Percentiles rank a stretch among this genome's conserved stretches.
Evolutionary conservation across 2,329 filamentous ascomycete species (phyloP).

Genomic region (Penicillium sp.): DNA sequence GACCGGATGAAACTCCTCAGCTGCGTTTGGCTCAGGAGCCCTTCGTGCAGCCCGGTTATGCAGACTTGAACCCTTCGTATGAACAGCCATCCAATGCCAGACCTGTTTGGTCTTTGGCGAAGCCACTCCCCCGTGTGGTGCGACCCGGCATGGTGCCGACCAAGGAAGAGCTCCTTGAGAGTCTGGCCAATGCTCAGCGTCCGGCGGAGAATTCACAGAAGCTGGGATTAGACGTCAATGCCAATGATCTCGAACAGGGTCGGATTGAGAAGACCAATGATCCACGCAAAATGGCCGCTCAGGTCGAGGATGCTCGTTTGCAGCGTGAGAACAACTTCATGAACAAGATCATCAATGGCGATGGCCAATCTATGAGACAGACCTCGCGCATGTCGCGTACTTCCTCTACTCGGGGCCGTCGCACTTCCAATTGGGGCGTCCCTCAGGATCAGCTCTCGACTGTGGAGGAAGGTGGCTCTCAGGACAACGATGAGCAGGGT

Average conservation of each 20-base stretch:
- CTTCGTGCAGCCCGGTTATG: conserved; percentile 57
- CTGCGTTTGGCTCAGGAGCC: conserved; percentile 41
- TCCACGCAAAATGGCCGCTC: conserved; percentile 45
- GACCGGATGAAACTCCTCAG: conserved; percentile 34
- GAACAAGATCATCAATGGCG: conserved; percentile 36
- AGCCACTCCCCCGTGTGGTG: conserved; percentile 56
- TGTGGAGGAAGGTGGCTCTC: conserved; percentile 26
- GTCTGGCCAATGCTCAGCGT: conserved; percentile 30
- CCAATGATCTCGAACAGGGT: conserved; percentile 47
- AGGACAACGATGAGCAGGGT: conserved; percentile 8
- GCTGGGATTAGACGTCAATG: conserved; percentile 41
- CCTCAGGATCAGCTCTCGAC: conserved; percentile 23
- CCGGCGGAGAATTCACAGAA: conserved; percentile 35
- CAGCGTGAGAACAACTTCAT: conserved; percentile 44
- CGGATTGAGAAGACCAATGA: conserved; percentile 41
- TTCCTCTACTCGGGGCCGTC: conserved; percentile 24
- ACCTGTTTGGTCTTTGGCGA: conserved; percentile 57
- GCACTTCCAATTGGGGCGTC: conserved; percentile 21
- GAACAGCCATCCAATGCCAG: conserved; percentile 52
- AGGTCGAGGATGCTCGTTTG: conserved; percentile 45
- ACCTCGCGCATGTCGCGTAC: conserved; percentile 25
- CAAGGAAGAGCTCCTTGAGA: conserved; percentile 39
- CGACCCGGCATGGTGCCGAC: conserved; percentile 56
- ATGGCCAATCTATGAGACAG: conserved; percentile 18
- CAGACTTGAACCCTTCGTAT: conserved; percentile 56